A percentile compares a stretch with the other conserved stretches of the same genome.
phyloP scores from a whole-genome alignment of 768 basidiomycete genomes.

The Pholiota molesta region DNA sequence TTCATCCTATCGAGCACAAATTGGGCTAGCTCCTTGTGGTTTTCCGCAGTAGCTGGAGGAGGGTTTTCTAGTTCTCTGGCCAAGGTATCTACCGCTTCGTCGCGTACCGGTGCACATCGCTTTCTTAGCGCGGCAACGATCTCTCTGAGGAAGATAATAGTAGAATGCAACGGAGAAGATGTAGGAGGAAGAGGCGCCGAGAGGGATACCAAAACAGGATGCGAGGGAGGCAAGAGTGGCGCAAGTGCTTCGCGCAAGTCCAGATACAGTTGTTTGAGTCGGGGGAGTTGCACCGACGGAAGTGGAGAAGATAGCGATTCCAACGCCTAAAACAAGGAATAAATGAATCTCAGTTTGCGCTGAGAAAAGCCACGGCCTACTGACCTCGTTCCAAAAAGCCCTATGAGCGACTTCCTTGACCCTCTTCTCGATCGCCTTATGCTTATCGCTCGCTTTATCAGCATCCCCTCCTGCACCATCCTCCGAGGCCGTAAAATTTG shows the following conservation, averaged over 20 bases:
- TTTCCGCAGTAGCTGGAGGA: constrained; percentile 1
- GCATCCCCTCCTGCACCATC: constrained; percentile 8
- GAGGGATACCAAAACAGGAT: constrained; percentile 52
- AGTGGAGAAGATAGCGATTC: constrained; percentile 57
- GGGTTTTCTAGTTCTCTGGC: not conserved
- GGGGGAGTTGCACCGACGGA: constrained; percentile 60
- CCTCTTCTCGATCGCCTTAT: constrained; percentile 34
- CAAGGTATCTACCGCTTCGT: constrained; percentile 52
- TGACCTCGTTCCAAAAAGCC: constrained; percentile 79
- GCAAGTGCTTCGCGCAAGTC: constrained; percentile 54
- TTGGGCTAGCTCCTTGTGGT: constrained; percentile 38
- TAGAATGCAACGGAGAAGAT: constrained; percentile 64
- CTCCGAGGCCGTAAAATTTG: constrained; percentile 24
- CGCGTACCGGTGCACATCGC: constrained; percentile 71
- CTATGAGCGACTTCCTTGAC: constrained; percentile 59
- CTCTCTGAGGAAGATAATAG: constrained; percentile 56
- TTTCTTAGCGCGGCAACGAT: constrained; percentile 52
- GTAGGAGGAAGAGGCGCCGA: constrained; percentile 68
- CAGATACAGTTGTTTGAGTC: constrained; percentile 57
- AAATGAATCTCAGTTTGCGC: not conserved
- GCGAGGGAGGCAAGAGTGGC: constrained; percentile 60
- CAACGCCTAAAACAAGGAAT: constrained; percentile 46
- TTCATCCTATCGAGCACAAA: constrained; percentile 51
- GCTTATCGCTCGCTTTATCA: constrained; percentile 7
- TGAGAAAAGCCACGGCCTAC: constrained; percentile 19